These are phyloP conservation scores for Talaromyces proteolyticus DNA, from an alignment of 495 filamentous ascomycete genomes.

Conservation along the genomic window DNA sequence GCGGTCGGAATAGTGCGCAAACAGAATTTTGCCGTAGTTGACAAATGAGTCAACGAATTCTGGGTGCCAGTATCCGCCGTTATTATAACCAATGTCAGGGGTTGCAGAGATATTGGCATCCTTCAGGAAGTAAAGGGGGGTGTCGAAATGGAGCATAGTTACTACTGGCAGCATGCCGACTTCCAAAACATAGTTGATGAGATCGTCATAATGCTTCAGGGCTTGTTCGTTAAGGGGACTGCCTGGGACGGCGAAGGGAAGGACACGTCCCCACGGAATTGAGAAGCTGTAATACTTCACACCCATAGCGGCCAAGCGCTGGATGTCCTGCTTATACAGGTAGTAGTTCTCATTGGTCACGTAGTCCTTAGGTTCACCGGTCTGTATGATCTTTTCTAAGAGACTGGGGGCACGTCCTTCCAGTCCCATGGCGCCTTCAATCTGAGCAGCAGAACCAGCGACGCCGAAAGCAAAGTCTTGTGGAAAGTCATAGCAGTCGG, in stretches of 20 bases:
- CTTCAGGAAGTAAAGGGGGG: conserved; percentile 22
- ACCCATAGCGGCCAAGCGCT: conserved; percentile 39
- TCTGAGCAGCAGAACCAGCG: conserved; percentile 43
- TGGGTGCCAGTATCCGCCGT: conserved; percentile 28
- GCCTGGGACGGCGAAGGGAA: conserved; percentile 35
- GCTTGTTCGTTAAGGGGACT: conserved; percentile 37
- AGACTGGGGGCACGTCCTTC: conserved; percentile 35
- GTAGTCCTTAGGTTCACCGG: conserved; percentile 20
- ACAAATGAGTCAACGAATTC: conserved; percentile 29
- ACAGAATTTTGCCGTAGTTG: conserved; percentile 30
- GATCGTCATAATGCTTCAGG: conserved; percentile 39
- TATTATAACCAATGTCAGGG: conserved; percentile 22
- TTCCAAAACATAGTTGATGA: conserved; percentile 35
- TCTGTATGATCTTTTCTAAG: conserved; percentile 25
- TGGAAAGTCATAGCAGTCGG: conserved; percentile 26
- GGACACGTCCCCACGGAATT: conserved; percentile 38
- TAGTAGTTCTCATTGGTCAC: conserved; percentile 44
- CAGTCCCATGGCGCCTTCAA: conserved; percentile 39
- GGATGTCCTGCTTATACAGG: conserved; percentile 47
- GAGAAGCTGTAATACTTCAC: conserved; percentile 43
- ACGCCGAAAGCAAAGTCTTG: conserved; percentile 46
- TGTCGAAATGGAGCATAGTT: conserved; percentile 38
- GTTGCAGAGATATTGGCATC: conserved; percentile 16
- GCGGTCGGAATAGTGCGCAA: conserved; percentile 34
- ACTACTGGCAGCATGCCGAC: conserved; percentile 36